Conservation (phyloP, 208 protist genomes). For the Naegleria gruberi region DNA sequence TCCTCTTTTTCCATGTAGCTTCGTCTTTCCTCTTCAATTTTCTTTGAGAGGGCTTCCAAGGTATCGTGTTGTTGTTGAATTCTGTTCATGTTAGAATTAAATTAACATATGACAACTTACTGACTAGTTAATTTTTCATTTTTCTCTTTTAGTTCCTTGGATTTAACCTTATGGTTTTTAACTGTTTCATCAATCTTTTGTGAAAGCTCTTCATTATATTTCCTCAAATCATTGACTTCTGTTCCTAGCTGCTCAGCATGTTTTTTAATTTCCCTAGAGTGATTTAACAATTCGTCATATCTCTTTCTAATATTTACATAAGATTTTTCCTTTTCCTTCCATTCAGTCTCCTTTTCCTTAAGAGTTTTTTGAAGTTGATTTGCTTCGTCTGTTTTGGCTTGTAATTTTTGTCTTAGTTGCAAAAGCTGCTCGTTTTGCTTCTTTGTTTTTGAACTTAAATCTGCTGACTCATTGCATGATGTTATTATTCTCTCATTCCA, state of each 20-base stretch:
- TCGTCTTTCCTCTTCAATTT: not conserved
- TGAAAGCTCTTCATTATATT: not conserved
- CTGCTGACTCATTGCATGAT: not conserved
- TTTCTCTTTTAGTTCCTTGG: not conserved
- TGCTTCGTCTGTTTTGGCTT: not conserved
- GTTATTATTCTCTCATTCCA: not conserved
- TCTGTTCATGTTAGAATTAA: not conserved
- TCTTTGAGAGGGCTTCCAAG: not conserved
- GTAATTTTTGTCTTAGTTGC: not conserved
- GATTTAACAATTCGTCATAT: not conserved
- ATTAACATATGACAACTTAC: not conserved
- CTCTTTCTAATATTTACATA: not conserved
- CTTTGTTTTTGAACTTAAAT: not conserved
- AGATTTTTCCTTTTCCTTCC: constrained; percentile 2
- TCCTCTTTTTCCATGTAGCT: not conserved
- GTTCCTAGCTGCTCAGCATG: not conserved
- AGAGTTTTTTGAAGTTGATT: not conserved
- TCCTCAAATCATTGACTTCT: not conserved
- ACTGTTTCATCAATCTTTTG: not conserved
- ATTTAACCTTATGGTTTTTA: not conserved
- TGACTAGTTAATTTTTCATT: not conserved
- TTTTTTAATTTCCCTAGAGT: constrained; percentile 3
- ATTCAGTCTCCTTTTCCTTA: not conserved
- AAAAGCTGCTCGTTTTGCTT: not conserved
- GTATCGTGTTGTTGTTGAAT: not conserved